A percentile compares a stretch with the other conserved stretches of the same genome.
Evolutionary conservation across 139 green algal species (phyloP).

Genomic region (Zygnema cylindricum): DNA sequence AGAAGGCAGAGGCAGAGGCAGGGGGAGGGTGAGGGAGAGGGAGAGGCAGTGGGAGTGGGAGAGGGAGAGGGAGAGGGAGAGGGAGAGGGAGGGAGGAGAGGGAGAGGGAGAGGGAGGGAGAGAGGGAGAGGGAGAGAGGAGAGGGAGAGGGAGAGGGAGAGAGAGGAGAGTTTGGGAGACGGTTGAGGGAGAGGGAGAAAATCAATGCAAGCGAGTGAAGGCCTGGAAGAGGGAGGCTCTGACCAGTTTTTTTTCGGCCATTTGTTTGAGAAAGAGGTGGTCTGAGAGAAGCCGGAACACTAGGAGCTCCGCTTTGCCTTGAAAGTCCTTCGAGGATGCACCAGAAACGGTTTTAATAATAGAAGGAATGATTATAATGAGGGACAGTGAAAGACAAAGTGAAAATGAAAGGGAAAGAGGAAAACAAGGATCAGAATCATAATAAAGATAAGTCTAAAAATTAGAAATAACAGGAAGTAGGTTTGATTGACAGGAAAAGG

Average conservation of each 20-base stretch:
- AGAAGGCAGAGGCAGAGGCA: neutral
- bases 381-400: too few relatives aligned
- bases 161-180: too few relatives aligned
- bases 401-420: too few relatives aligned
- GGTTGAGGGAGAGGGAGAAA: neutral
- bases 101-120: neutral
- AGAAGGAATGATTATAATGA: too few relatives aligned
- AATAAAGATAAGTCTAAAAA: too few relatives aligned
- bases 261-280: constrained; percentile 43
- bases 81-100: neutral
- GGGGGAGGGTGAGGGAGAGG: neutral
- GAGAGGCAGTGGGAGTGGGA: neutral
- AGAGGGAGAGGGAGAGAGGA: neutral
- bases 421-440: too few relatives aligned
- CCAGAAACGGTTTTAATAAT: too few relatives aligned
- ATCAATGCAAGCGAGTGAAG: too few relatives aligned
- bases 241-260: constrained; percentile 48
- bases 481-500: too few relatives aligned
- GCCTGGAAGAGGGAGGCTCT: neutral
- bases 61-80: neutral
- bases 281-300: constrained; percentile 34
- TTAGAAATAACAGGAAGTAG: too few relatives aligned
- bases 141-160: too few relatives aligned
- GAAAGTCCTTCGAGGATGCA: neutral
- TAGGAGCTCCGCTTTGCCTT: constrained; percentile 46